Evolutionary conservation across 108 stramenopile genomes (phyloP).

Genomic region (Nitzschia palea): DNA sequence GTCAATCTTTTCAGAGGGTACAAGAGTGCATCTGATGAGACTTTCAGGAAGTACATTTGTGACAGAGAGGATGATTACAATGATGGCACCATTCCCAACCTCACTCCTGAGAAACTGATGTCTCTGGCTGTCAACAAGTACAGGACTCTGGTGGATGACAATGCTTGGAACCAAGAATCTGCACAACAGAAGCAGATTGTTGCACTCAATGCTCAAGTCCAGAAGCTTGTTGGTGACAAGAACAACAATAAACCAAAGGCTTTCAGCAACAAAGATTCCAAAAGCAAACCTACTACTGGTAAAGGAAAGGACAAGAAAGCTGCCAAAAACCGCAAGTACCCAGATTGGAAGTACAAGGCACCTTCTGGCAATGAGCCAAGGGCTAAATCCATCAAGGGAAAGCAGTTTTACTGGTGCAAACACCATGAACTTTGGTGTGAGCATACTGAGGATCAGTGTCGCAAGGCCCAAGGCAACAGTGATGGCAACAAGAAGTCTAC

Average conservation of each 20-base stretch:
- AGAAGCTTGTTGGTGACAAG: not conserved
- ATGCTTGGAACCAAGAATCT: conserved; percentile 1
- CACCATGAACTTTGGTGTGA: not conserved
- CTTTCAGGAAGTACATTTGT: conserved; percentile 30
- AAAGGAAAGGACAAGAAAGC: conserved; percentile 3
- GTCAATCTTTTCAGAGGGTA: conserved; percentile 46
- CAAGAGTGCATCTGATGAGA: not conserved
- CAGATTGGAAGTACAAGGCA: not conserved
- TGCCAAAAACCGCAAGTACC: not conserved
- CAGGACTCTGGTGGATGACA: conserved; percentile 4
- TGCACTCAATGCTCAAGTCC: conserved; percentile 29
- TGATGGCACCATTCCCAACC: conserved; percentile 18
- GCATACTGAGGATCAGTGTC: not conserved
- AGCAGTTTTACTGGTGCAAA: too few relatives aligned
- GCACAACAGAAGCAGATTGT: conserved; percentile 26
- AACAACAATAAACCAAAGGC: not conserved
- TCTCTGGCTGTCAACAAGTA: conserved; percentile 28
- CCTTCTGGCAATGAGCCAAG: not conserved
- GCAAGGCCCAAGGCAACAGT: not conserved
- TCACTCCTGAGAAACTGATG: conserved; percentile 29
- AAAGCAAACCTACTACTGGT: not conserved
- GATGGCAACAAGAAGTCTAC: not conserved
- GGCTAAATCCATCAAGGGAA: not conserved
- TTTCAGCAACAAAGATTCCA: not conserved
- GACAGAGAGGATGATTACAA: conserved; percentile 23